phyloP scores from a whole-genome alignment of 1,284 basidiomycete genomes.

The Fistulinella staudtii region DNA sequence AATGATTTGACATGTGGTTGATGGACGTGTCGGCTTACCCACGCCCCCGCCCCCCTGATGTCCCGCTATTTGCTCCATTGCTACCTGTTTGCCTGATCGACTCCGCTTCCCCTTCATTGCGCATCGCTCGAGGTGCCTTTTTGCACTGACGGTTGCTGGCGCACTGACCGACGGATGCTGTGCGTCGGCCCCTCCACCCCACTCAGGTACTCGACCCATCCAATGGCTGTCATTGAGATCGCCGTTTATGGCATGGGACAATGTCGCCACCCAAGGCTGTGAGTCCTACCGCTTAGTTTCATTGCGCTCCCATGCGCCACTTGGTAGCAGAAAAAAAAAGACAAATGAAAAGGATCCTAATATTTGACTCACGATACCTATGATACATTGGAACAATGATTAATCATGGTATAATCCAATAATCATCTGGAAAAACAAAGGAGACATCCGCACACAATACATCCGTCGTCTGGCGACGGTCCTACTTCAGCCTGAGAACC shows the following conservation, averaged over 20 bases:
- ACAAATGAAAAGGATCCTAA: neutral
- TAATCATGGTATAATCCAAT: neutral
- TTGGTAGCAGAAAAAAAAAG: neutral
- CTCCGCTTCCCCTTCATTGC: slow-evolving; percentile 7
- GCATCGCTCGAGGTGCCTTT: neutral
- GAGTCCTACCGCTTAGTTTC: neutral
- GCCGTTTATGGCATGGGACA: slow-evolving; percentile 13
- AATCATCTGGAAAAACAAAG: neutral
- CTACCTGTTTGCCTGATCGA: neutral
- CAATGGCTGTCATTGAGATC: neutral
- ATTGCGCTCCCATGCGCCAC: neutral
- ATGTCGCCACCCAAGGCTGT: slow-evolving; percentile 15
- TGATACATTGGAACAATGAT: neutral
- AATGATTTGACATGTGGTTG: neutral
- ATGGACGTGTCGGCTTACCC: slow-evolving; percentile 1
- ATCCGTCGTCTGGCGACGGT: neutral
- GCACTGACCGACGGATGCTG: slow-evolving; percentile 12
- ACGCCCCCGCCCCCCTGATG: neutral
- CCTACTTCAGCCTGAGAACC: slow-evolving; percentile 19
- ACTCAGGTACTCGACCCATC: slow-evolving; percentile 5
- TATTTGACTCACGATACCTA: too few species aligned
- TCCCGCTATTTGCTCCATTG: neutral
- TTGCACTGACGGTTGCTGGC: neutral
- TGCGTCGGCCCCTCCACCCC: slow-evolving; percentile 5
- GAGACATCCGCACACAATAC: neutral